Evolutionary conservation across 2,329 filamentous ascomycete species (phyloP).

Genomic region (Penicillium concentricum): DNA sequence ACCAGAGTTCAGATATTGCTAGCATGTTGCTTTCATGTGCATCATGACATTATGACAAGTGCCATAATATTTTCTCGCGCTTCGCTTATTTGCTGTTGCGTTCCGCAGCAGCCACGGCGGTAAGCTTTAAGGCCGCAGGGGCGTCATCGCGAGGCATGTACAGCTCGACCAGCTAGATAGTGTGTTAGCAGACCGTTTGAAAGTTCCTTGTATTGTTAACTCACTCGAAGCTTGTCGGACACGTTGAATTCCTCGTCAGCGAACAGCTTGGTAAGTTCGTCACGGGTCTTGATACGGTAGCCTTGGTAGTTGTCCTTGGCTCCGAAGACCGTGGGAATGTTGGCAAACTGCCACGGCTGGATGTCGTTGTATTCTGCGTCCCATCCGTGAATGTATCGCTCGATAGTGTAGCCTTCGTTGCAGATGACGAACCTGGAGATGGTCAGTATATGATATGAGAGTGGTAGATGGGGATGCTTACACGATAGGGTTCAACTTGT

Average conservation of each 20-base stretch:
- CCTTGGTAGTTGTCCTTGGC: conserved; percentile 59
- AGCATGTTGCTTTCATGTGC: not conserved
- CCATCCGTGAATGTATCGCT: conserved; percentile 84
- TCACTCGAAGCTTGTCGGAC: conserved; percentile 47
- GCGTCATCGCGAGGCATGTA: conserved; percentile 80
- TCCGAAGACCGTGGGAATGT: conserved; percentile 67
- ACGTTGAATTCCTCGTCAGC: conserved; percentile 61
- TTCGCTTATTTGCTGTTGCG: conserved; percentile 59
- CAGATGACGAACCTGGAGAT: conserved; percentile 67
- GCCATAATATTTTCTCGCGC: not conserved
- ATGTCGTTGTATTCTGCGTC: conserved; percentile 80
- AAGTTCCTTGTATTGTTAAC: conserved; percentile 1
- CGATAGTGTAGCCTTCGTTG: conserved; percentile 87
- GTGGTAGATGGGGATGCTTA: conserved; percentile 41
- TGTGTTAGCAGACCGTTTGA: conserved; percentile 23
- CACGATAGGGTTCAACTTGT: conserved; percentile 73
- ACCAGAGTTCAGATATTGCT: not conserved
- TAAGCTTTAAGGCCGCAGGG: conserved; percentile 66
- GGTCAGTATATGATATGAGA: conserved; percentile 34
- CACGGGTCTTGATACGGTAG: conserved; percentile 67
- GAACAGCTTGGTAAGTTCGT: conserved; percentile 66
- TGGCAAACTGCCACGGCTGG: conserved; percentile 69
- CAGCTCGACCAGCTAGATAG: conserved; percentile 72
- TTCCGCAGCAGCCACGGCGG: conserved; percentile 68
- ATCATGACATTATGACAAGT: not conserved